Percentiles rank a stretch among this genome's conserved stretches.
These are phyloP conservation scores for Porphyrellus cyaneotinctus DNA, from an alignment of 768 basidiomycete species.

Conservation along the genomic window DNA sequence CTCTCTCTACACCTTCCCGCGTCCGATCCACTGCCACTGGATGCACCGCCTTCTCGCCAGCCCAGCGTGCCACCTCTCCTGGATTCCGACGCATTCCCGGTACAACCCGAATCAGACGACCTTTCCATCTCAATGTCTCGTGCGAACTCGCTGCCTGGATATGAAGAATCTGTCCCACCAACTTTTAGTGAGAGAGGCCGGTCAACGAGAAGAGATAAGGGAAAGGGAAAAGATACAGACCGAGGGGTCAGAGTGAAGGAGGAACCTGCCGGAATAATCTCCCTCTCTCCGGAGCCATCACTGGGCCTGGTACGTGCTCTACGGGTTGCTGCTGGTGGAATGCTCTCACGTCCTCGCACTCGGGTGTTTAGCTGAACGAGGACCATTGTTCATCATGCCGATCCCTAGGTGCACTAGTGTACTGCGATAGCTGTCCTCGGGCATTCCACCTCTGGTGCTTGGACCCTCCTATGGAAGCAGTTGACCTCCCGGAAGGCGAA, in stretches of 20 bases:
- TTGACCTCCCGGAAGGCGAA: constrained; percentile 78
- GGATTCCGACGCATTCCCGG: constrained; percentile 50
- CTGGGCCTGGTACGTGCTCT: constrained; percentile 35
- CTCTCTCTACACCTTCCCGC: constrained; percentile 20
- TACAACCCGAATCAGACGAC: constrained; percentile 57
- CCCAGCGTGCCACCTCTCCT: constrained; percentile 38
- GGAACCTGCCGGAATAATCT: constrained; percentile 35
- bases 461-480: constrained; percentile 88
- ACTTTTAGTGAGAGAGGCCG: constrained; percentile 26
- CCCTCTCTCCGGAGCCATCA: constrained; percentile 36
- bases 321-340: constrained; percentile 3
- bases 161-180: constrained; percentile 24
- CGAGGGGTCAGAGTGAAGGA: constrained; percentile 41
- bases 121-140: constrained; percentile 51
- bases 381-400: constrained; percentile 86
- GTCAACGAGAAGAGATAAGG: constrained; percentile 39
- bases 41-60: constrained; percentile 35
- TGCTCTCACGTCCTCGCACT: constrained; percentile 15
- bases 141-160: constrained; percentile 48
- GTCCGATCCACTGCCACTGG: constrained; percentile 39
- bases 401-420: constrained; percentile 80
- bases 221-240: constrained; percentile 45
- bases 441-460: constrained; percentile 97
- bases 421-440: constrained; percentile 95
- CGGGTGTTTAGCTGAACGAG: constrained; percentile 51